Conservation (phyloP, 371 early-diverging fungal species). For the Mucor irregularis region DNA sequence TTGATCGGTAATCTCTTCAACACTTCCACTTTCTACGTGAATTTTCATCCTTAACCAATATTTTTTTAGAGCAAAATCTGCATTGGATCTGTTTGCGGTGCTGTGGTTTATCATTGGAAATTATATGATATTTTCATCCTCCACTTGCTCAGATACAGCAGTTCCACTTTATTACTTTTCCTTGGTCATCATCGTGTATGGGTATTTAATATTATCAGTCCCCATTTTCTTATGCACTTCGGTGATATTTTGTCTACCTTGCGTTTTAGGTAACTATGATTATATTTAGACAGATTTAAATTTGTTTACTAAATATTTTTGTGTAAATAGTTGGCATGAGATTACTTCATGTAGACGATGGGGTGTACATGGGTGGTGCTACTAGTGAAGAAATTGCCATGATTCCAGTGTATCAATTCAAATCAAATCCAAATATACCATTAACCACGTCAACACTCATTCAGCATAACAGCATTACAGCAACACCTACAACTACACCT, state of each 20-base stretch:
- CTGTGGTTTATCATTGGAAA: conserved; percentile 76
- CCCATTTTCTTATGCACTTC: conserved; percentile 66
- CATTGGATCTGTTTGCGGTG: conserved; percentile 60
- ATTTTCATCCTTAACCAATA: background rate
- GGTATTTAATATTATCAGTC: conserved; percentile 67
- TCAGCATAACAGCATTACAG: background rate
- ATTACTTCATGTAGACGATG: conserved; percentile 58
- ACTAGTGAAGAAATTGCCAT: conserved; percentile 57
- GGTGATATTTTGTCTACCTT: conserved; percentile 67
- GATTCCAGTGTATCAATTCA: conserved; percentile 53
- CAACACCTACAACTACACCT: background rate
- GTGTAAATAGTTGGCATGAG: conserved; percentile 60
- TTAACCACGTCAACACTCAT: conserved; percentile 2
- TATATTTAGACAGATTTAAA: background rate
- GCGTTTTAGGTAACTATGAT: conserved; percentile 47
- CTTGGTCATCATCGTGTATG: conserved; percentile 60
- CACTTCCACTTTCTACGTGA: too few relatives aligned
- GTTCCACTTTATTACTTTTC: conserved; percentile 62
- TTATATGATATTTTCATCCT: conserved; percentile 63
- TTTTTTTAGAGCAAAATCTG: conserved; percentile 9
- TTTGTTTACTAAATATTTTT: background rate
- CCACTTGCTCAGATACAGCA: conserved; percentile 52
- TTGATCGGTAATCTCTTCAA: conserved; percentile 25
- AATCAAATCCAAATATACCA: conserved; percentile 15
- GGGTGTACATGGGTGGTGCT: conserved; percentile 62